phyloP scores from a whole-genome alignment of 139 green algal genomes.

The Volvox africanus region DNA sequence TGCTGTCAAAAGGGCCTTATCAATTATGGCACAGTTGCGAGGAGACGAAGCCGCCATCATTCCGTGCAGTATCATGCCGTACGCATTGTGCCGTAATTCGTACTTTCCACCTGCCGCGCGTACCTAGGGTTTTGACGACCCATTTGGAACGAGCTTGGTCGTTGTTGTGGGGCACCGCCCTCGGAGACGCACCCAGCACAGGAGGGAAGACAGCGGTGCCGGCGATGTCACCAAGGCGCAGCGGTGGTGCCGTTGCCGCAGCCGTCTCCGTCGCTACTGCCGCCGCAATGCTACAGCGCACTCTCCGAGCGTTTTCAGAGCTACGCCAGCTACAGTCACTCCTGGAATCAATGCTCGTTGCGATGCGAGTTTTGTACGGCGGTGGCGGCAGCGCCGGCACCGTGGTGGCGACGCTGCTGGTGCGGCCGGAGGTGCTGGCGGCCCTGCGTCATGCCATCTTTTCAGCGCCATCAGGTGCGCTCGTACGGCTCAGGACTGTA shows the following conservation, averaged over 20 bases:
- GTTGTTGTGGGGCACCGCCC: constrained; percentile 45
- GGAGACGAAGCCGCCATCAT: too few species aligned
- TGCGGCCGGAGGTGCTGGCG: constrained; percentile 23
- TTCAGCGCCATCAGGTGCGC: constrained; percentile 24
- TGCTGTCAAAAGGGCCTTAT: too few species aligned
- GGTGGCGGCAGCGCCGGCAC: neutral
- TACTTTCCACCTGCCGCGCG: too few species aligned
- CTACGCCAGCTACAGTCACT: constrained; percentile 45
- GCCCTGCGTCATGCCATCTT: constrained; percentile 16
- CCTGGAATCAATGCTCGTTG: constrained; percentile 6
- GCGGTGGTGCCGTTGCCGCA: neutral
- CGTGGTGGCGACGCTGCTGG: constrained; percentile 22
- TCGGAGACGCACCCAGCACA: neutral
- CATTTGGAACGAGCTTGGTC: constrained; percentile 39
- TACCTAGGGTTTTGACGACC: constrained; percentile 9
- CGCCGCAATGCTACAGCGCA: neutral
- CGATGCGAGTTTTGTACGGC: neutral
- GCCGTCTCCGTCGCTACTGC: neutral
- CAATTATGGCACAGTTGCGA: too few species aligned
- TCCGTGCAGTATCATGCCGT: too few species aligned
- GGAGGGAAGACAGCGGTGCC: neutral
- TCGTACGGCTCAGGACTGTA: too few species aligned
- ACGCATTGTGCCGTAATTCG: too few species aligned
- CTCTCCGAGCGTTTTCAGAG: constrained; percentile 37
- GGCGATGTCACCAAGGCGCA: neutral